Base-by-base conservation (phyloP, 2,329 filamentous ascomycete genomes). In the Tolypocladium capitatum region DNA sequence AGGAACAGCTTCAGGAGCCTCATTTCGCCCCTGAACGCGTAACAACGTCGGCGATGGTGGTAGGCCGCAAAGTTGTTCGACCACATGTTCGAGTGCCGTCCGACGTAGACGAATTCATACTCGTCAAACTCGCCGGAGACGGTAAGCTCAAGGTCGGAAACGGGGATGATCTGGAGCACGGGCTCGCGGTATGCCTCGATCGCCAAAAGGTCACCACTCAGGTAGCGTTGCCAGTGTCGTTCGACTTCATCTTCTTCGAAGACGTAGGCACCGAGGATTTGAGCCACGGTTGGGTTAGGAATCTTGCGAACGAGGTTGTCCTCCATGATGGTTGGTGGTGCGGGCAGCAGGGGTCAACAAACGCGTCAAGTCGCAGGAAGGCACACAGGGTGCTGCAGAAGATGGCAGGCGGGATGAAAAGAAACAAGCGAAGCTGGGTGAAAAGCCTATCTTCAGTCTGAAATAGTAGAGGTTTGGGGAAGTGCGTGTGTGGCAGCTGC, bases 21-120 rank as follows among this genome's bases (percentile, higher is more conserved):
- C 14, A 49, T 43, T 20, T 54, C 49, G 6, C 50, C 53, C 18
- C 33, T 45, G 47, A 55, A 55, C 2, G 43, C 51, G 27, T 47
- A 46, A 47, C 49, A 53, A 2, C 30, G 24, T 14, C 43, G 21
- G 2, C 35, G 18, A 6, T 8, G 3, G 34, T 47, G 18, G 48
- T 48, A 54, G 40, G 44, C 46, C 42, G 46, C 45, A 24, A 49
- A 50, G 38, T 53, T 51, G 44, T 21, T 24, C n/a, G 38, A 18
- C 38, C 38, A 42, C 24, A 30, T 42, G 8, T 42, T 9, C 10
- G 38, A 42, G 3, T 11, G 4, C 1, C 38, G 38, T 18, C 38
- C 38, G 16, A 42, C 38, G 16, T 42, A 9, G 24, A 42, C 4
- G 38, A 42, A 30, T 1, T 42, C 38, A 13, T 30, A 30, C 2